Base-by-base conservation (phyloP, 1,139 yeast species). In the Geotrichum histeridarum region DNA sequence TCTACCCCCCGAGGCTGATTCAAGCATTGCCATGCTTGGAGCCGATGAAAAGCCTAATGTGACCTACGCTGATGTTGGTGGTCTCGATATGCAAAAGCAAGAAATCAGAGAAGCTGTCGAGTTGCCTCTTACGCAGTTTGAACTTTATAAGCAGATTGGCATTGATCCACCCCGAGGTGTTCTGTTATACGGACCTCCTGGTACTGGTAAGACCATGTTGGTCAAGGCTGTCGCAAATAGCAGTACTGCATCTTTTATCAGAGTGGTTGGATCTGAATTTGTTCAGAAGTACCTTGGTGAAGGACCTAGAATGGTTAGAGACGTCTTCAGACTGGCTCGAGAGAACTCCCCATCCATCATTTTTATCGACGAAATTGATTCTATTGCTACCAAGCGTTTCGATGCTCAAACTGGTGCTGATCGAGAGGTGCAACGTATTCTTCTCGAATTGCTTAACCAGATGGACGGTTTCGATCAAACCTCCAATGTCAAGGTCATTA, bases 381-480 rank as follows among this genome's bases (percentile, higher is more conserved):
- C 99, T 42, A 94, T 94, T 72, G 99, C 99, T 51, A 93, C 99
- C 39, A 94, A 93, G 73, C 89, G 99, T 76, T 94, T 93, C 67
- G 99, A 94, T 73, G 99, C 99, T 32, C 98, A 91, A 75, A 93
- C 99, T 5, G 99, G 99, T 69, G 98, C 99, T 42, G 99, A 94
- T 74, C 83, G 99, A 72, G 99, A 94, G 76, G 99, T 94, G 54
- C 99, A 94, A 75, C 89, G 99, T 77, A 94, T 93, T 64, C 77
- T 94, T 71, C 84, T 94, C 68, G 99, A 94, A 73, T 78, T 94
- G 68, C 81, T 94, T 68, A 94, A 95, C 67, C 99, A 94, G 75
- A 93, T 94, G 98, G 99, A 94, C 73, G 99, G 99, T 53, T 94
- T 94, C 66, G 99, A 94, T 70, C 99, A 94, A 75, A 77, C 87